These are phyloP conservation scores for Aspergillus novoparasiticus DNA, from an alignment of 2,329 filamentous ascomycete genomes.

Conservation along the genomic window DNA sequence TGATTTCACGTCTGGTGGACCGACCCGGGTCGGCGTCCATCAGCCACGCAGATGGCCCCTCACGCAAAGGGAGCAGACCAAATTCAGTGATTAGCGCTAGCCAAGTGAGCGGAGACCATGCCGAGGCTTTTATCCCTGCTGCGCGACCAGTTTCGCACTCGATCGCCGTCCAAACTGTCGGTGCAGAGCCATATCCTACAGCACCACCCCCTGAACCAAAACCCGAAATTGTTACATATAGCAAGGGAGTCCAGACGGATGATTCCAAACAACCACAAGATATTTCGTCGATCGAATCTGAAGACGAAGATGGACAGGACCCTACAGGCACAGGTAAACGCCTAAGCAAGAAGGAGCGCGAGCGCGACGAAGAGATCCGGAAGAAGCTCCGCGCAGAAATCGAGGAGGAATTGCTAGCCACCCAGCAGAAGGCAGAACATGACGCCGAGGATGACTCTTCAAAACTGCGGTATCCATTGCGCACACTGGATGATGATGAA, in stretches of 20 bases:
- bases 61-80: conserved; percentile 68
- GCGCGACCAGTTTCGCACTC: conserved; percentile 46
- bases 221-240: conserved; percentile 88
- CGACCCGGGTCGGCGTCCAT: conserved; percentile 70
- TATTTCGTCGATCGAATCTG: conserved; percentile 60
- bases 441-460: conserved; percentile 45
- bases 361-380: conserved; percentile 85
- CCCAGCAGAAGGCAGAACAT: conserved; percentile 52
- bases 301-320: conserved; percentile 62
- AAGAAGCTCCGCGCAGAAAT: conserved; percentile 84
- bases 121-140: conserved; percentile 41
- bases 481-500: conserved; percentile 81
- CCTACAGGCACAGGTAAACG: conserved; percentile 65
- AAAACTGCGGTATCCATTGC: conserved; percentile 68
- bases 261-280: conserved; percentile 64
- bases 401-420: conserved; percentile 82
- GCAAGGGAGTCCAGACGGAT: conserved; percentile 91
- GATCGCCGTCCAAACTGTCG: conserved; percentile 68
- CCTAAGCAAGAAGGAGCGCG: conserved; percentile 74
- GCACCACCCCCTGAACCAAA: conserved; percentile 54
- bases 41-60: conserved; percentile 53
- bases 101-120: conserved; percentile 73
- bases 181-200: conserved; percentile 71
- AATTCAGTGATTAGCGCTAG: conserved; percentile 83
- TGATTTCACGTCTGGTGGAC: conserved; percentile 83